phyloP scores from a whole-genome alignment of 2,329 filamentous ascomycete species.

The Curvularia verruculosa region DNA sequence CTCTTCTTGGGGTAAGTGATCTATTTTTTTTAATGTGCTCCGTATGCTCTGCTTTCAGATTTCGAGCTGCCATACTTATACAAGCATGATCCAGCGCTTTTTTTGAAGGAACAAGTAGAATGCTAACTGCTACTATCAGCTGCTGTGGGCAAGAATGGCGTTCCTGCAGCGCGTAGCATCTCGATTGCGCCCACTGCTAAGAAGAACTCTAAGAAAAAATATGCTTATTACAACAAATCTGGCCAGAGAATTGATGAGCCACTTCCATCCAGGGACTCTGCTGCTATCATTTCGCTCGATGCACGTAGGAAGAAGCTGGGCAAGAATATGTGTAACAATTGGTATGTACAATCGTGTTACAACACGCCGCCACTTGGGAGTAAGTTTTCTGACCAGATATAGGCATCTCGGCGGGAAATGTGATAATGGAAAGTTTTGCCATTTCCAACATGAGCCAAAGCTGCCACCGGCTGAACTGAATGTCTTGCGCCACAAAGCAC shows the following conservation, averaged over 20 bases:
- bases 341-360: constrained; percentile 1
- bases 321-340: constrained; percentile 46
- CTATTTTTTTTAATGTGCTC: background rate
- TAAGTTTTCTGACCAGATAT: background rate
- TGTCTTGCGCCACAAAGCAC: constrained; percentile 52
- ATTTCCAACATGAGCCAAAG: constrained; percentile 52
- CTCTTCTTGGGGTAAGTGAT: constrained; percentile 27
- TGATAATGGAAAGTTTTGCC: constrained; percentile 49
- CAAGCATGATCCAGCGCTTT: background rate
- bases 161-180: constrained; percentile 42
- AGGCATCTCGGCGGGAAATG: constrained; percentile 48
- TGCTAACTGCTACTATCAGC: constrained; percentile 41
- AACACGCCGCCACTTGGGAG: too few species aligned
- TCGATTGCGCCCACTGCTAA: constrained; percentile 43
- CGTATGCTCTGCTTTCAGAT: background rate
- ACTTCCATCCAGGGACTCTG: constrained; percentile 42
- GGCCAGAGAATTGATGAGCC: constrained; percentile 52
- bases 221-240: constrained; percentile 51
- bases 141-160: constrained; percentile 50
- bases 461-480: constrained; percentile 47
- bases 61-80: background rate
- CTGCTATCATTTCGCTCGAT: constrained; percentile 34
- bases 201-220: constrained; percentile 39
- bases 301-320: constrained; percentile 38
- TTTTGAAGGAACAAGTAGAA: background rate